phyloP scores from a whole-genome alignment of 306 rosid species.

The Corylus americana region DNA sequence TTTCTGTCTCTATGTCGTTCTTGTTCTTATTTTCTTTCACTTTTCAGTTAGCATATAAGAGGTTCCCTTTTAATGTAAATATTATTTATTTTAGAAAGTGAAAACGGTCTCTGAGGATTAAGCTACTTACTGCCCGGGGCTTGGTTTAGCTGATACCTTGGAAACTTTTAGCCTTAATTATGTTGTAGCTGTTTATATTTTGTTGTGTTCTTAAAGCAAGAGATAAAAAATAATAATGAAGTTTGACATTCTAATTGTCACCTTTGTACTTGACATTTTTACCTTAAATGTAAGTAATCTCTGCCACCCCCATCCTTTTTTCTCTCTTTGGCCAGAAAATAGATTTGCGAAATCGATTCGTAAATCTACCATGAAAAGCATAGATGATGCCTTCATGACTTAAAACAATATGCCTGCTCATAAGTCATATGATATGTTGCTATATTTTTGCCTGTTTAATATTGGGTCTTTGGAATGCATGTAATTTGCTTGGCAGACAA shows the following conservation, averaged over 20 bases:
- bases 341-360: no score
- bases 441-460: not conserved
- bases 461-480: not conserved
- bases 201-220: no score
- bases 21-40: not conserved
- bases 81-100: not conserved
- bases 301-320: no score
- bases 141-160: no score
- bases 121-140: no score
- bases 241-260: not conserved
- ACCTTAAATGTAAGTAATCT: no score
- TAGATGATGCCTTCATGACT: no score
- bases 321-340: no score
- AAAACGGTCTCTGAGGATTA: not conserved
- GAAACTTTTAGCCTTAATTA: not conserved
- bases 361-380: no score
- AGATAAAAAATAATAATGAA: not conserved
- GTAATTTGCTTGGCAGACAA: conserved; percentile 37
- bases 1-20: not conserved
- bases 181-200: not conserved
- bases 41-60: not conserved
- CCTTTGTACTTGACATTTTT: no score
- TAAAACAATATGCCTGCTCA: not conserved
- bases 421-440: not conserved
- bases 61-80: not conserved